Conservation (phyloP, 2,329 filamentous ascomycete species). For the Lojkania enalia region DNA sequence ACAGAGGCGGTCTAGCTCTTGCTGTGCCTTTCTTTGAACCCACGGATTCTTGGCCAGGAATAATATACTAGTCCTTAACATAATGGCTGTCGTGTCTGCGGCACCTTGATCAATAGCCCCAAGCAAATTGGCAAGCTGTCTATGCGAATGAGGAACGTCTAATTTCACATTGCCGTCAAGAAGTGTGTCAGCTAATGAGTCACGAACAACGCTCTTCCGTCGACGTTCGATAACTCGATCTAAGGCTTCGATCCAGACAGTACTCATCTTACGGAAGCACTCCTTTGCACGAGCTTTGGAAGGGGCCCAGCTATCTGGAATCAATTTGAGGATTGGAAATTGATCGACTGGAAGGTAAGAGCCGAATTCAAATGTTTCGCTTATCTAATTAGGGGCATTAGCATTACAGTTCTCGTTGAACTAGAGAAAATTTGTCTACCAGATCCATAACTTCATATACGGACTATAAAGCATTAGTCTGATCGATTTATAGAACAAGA, state of each 20-base stretch:
- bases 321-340: constrained; percentile 18
- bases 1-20: constrained; percentile 20
- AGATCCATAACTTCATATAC: constrained; percentile 8
- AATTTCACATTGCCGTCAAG: constrained; percentile 8
- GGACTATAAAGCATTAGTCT: constrained; percentile 3
- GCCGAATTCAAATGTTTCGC: constrained; percentile 9
- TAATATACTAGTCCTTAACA: constrained; percentile 10
- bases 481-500: neutral
- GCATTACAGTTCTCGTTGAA: no score
- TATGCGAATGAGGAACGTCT: constrained; percentile 5
- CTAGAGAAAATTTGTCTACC: constrained; percentile 3
- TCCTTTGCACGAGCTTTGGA: constrained; percentile 11
- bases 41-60: constrained; percentile 10
- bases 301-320: constrained; percentile 11
- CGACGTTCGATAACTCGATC: constrained; percentile 12
- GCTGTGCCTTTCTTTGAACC: constrained; percentile 10
- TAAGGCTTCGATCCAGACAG: constrained; percentile 14
- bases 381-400: constrained; percentile 5
- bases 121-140: constrained; percentile 13
- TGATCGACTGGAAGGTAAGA: constrained; percentile 14
- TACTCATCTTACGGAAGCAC: constrained; percentile 2
- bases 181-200: constrained; percentile 14
- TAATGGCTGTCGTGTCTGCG: constrained; percentile 12
- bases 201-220: constrained; percentile 10
- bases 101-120: constrained; percentile 13